Evolutionary conservation across 2,329 filamentous ascomycete genomes (phyloP), one percentile per base, ranked within the genome.

Genomic region (Onygenales sp.): DNA sequence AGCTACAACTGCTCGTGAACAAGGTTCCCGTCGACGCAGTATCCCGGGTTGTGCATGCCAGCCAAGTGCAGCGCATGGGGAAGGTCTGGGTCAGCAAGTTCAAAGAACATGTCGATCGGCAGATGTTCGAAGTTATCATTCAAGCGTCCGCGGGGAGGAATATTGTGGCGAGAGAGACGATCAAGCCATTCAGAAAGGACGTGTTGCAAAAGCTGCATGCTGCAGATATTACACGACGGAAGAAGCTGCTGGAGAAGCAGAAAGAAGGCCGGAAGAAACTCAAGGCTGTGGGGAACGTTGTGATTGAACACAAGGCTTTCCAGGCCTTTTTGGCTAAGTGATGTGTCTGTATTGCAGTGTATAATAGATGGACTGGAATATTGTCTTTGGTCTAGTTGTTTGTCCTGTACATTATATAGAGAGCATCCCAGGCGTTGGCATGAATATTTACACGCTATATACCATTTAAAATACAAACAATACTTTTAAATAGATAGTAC

Each of bases 121-220:
- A 98, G 69, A 93, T 97, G 84, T 98, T 95, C 64, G 93, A 98
- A 73, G 83, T 98, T 21, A 78, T 97, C 53, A 97, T 98, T 58
- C 93, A 98, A 71, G 92, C 93, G 2, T 85, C 87, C 0, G 86
- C 87, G 0, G 92, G 91, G 3, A 84, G 82, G 61, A 82, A 85
- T 50, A 85, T 98, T 50, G 81, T 98, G 3, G 93, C 93, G 0
- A 79, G 93, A 64, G 93, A 97, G 68, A 96, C 91, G 0, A 85
- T 98, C 67, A 97, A 97, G 75, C 89, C 93, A 0, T 98, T 95
- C 70, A 79, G 93, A 46, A 98, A 98, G 70, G 93, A 98, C 63
- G 93, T 98, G 2, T 73, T 95, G 54, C 85, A 86, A 7, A 97
- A 97, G 72, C 75, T 98, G 53, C 94, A 98, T 66, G 93, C 93